These are phyloP conservation scores for Alternaria dauci DNA, from an alignment of 2,329 filamentous ascomycete species.

Conservation along the genomic window DNA sequence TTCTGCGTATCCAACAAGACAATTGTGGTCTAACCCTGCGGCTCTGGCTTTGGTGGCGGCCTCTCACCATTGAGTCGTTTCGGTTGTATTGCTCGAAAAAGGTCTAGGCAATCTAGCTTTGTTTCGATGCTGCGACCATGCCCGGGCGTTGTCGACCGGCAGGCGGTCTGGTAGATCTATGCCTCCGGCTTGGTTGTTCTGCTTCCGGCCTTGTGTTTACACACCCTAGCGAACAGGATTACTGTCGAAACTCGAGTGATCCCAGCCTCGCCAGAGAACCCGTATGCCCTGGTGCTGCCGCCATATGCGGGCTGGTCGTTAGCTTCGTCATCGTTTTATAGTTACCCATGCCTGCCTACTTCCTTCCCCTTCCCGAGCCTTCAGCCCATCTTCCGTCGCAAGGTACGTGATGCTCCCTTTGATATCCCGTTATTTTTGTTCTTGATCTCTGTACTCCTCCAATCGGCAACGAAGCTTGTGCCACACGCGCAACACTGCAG, in stretches of 20 bases:
- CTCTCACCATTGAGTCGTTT: conserved; percentile 25
- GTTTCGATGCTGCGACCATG: conserved; percentile 23
- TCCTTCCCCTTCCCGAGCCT: conserved; percentile 28
- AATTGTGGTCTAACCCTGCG: conserved; percentile 26
- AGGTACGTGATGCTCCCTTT: conserved; percentile 36
- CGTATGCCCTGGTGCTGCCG: conserved; percentile 18
- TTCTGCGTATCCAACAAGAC: conserved; percentile 26
- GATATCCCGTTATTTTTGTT: background rate
- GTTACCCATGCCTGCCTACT: conserved; percentile 31
- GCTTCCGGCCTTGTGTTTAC: conserved; percentile 33
- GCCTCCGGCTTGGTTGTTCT: conserved; percentile 36
- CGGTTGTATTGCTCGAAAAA: conserved; percentile 25
- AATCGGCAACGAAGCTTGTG: background rate
- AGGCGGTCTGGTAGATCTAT: conserved; percentile 18
- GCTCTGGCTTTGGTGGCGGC: conserved; percentile 25
- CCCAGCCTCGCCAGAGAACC: conserved; percentile 40
- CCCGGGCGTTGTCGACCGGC: conserved; percentile 23
- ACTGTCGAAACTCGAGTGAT: conserved; percentile 32
- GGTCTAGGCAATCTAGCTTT: conserved; percentile 31
- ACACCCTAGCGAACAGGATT: conserved; percentile 35
- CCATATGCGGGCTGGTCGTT: conserved; percentile 31
- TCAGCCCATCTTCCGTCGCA: conserved; percentile 37
- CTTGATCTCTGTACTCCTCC: background rate
- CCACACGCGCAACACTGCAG: conserved; percentile 8
- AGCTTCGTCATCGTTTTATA: conserved; percentile 38